phyloP scores from a whole-genome alignment of 768 basidiomycete genomes.

The Auriscalpium vulgare region DNA sequence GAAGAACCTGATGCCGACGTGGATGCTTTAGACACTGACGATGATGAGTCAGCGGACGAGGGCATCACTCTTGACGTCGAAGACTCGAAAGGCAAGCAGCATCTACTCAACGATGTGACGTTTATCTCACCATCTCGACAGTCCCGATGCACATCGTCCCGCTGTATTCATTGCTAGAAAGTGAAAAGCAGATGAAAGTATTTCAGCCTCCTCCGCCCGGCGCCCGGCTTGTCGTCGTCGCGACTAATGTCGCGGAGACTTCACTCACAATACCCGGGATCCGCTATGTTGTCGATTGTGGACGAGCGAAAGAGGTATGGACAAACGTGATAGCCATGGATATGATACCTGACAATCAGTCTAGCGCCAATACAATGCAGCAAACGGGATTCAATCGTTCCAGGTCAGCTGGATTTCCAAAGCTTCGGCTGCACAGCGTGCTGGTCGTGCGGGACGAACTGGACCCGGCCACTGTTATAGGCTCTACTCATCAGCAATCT shows the following conservation, averaged over 20 bases:
- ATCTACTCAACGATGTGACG: neutral
- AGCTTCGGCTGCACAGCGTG: conserved; percentile 49
- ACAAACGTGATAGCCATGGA: neutral
- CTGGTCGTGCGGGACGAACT: conserved; percentile 94
- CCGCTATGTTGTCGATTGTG: conserved; percentile 95
- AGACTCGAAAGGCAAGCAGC: conserved; percentile 52
- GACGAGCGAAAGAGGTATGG: conserved; percentile 84
- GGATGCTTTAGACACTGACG: conserved; percentile 70
- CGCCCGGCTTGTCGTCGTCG: conserved; percentile 82
- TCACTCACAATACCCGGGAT: conserved; percentile 96
- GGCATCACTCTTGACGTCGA: conserved; percentile 55
- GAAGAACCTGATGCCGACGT: conserved; percentile 54
- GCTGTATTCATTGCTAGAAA: conserved; percentile 85
- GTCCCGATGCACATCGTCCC: conserved; percentile 94
- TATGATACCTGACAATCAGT: neutral
- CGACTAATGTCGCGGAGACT: conserved; percentile 96
- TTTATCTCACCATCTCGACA: conserved; percentile 23
- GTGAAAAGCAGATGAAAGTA: conserved; percentile 91
- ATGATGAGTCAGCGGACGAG: conserved; percentile 49
- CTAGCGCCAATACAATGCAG: conserved; percentile 76
- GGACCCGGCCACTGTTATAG: conserved; percentile 98
- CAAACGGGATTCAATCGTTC: conserved; percentile 85
- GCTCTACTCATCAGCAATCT: conserved; percentile 91
- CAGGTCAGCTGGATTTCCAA: conserved; percentile 69
- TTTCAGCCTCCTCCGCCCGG: conserved; percentile 80